Evolutionary conservation across 2,329 filamentous ascomycete genomes (phyloP).

Genomic region (Bipolaris victoriae): DNA sequence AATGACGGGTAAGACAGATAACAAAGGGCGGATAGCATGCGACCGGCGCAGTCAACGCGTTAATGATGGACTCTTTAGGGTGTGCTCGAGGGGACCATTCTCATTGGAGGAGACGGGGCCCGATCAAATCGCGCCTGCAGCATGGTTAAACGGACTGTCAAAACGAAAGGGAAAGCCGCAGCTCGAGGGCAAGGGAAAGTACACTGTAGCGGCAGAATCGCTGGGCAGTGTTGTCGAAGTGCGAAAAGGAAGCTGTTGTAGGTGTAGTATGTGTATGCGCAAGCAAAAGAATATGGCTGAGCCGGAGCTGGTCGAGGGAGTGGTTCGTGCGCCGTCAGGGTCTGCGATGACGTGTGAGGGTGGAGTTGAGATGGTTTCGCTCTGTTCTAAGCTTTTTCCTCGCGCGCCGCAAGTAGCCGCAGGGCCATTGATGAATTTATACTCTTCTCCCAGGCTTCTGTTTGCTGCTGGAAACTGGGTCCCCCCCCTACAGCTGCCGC

Average conservation of each 20-base stretch:
- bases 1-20: constrained; percentile 17
- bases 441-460: neutral
- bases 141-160: constrained; percentile 43
- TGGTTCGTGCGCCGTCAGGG: constrained; percentile 25
- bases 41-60: constrained; percentile 28
- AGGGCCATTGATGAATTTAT: constrained; percentile 8
- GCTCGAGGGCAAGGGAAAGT: constrained; percentile 36
- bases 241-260: neutral
- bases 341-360: constrained; percentile 24
- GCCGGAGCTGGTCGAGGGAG: constrained; percentile 5
- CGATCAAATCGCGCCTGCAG: constrained; percentile 39
- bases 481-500: constrained; percentile 3
- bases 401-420: neutral
- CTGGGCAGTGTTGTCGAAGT: constrained; percentile 29
- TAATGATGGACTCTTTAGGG: constrained; percentile 25
- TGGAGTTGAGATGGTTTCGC: constrained; percentile 6
- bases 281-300: constrained; percentile 16
- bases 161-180: constrained; percentile 33
- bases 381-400: neutral
- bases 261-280: neutral
- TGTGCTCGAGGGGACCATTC: constrained; percentile 35
- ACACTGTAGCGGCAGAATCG: constrained; percentile 36
- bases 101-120: constrained; percentile 40
- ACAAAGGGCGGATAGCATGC: constrained; percentile 20
- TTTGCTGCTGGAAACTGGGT: constrained; percentile 16